Evolutionary conservation across 768 basidiomycete species (phyloP).

Genomic region (Russula sp.): DNA sequence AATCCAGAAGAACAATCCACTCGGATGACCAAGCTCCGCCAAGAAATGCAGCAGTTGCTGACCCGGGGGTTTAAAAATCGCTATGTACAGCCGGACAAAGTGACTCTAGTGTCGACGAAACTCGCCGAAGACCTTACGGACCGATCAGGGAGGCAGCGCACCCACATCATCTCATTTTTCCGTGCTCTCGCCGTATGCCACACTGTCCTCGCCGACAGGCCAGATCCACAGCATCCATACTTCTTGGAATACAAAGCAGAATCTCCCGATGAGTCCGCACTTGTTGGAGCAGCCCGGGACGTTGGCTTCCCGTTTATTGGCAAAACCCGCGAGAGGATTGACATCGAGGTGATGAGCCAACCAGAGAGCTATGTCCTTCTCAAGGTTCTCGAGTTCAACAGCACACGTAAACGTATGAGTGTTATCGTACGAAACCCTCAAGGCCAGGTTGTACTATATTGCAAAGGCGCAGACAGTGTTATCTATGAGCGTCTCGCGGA

Average conservation of each 20-base stretch:
- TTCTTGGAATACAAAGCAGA: slow-evolving; percentile 89
- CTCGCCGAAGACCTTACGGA: slow-evolving; percentile 75
- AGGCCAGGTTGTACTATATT: slow-evolving; percentile 76
- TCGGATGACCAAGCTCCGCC: slow-evolving; percentile 59
- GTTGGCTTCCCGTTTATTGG: slow-evolving; percentile 87
- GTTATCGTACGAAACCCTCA: slow-evolving; percentile 83
- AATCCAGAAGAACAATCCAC: slow-evolving; percentile 67
- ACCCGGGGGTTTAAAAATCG: slow-evolving; percentile 82
- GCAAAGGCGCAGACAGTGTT: slow-evolving; percentile 97
- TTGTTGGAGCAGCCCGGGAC: slow-evolving; percentile 89
- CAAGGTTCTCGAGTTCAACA: slow-evolving; percentile 89
- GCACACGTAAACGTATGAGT: slow-evolving; percentile 93
- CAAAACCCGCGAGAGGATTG: slow-evolving; percentile 65
- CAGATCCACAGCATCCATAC: slow-evolving; percentile 59
- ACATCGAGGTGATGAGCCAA: slow-evolving; percentile 91
- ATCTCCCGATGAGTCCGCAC: slow-evolving; percentile 90
- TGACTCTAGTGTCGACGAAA: slow-evolving; percentile 84
- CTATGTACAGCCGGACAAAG: slow-evolving; percentile 69
- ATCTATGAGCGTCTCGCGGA: slow-evolving; percentile 81
- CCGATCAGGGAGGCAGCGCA: slow-evolving; percentile 51
- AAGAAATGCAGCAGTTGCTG: slow-evolving; percentile 71
- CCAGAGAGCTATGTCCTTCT: slow-evolving; percentile 74
- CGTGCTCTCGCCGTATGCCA: slow-evolving; percentile 94
- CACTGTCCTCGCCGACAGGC: slow-evolving; percentile 76
- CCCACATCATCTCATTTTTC: slow-evolving; percentile 78